phyloP scores from a whole-genome alignment of 495 filamentous ascomycete genomes.

The Evansstolkia leycettana region DNA sequence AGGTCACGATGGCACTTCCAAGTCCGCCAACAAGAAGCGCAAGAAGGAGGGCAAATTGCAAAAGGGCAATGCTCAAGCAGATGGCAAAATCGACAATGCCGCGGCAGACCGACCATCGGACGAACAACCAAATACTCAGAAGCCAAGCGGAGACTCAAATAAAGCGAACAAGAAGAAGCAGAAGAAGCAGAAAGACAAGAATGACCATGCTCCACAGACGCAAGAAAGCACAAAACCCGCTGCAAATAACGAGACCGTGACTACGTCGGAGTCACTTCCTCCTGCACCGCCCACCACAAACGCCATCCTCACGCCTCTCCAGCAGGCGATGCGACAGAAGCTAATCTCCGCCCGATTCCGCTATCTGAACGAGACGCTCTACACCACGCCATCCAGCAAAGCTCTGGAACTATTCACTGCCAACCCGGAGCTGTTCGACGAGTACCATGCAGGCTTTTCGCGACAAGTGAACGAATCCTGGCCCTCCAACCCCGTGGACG shows the following conservation, averaged over 20 bases:
- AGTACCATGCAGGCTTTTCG: conserved; percentile 92
- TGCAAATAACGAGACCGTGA: conserved; percentile 9
- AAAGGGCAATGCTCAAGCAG: conserved; percentile 4
- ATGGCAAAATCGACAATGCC: conserved; percentile 7
- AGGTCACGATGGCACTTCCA: conserved; percentile 29
- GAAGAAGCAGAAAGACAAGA: conserved; percentile 27
- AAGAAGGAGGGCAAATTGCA: conserved; percentile 21
- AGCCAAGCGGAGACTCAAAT: not conserved
- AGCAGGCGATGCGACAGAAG: conserved; percentile 86
- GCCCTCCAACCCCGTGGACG: conserved; percentile 90
- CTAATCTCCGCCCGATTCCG: conserved; percentile 90
- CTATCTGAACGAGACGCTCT: conserved; percentile 90
- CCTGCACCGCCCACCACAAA: conserved; percentile 21
- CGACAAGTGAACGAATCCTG: conserved; percentile 80
- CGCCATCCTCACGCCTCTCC: conserved; percentile 71
- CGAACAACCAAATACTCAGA: not conserved
- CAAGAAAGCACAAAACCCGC: conserved; percentile 4
- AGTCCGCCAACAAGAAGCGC: conserved; percentile 18
- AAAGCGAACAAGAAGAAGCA: conserved; percentile 20
- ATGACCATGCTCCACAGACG: conserved; percentile 13
- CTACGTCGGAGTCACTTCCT: conserved; percentile 14
- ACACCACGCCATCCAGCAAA: conserved; percentile 74
- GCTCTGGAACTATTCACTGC: conserved; percentile 65
- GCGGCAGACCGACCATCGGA: conserved; percentile 1
- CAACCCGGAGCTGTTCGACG: conserved; percentile 79